Conservation (phyloP, 306 rosid species). For the Quercus berberidifolia region DNA sequence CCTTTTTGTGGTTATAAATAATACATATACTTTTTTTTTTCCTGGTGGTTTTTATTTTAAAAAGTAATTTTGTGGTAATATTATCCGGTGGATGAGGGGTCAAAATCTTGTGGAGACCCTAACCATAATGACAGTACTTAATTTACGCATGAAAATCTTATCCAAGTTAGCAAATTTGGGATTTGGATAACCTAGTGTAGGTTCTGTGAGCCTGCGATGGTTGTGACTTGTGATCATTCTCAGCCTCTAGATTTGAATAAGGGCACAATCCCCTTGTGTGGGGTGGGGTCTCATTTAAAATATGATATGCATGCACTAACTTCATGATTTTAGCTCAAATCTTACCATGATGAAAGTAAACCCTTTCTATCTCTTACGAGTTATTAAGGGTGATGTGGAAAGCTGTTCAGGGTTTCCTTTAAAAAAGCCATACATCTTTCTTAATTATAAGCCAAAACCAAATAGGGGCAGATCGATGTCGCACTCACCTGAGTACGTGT, state of each 20-base stretch:
- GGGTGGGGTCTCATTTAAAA: not conserved
- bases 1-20: slow-evolving; percentile 14
- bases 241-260: not conserved
- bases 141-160: not conserved
- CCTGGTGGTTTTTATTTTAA: too few species aligned
- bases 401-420: not conserved
- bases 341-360: not conserved
- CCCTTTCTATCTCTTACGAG: not conserved
- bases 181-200: slow-evolving; percentile 4
- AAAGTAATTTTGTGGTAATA: slow-evolving; percentile 5
- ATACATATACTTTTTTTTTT: too few species aligned
- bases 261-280: not conserved
- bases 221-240: not conserved
- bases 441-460: slow-evolving; percentile 34
- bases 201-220: not conserved
- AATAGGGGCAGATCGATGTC: slow-evolving; percentile 36
- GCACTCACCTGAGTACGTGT: slow-evolving; percentile 20
- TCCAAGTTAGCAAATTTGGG: slow-evolving; percentile 2
- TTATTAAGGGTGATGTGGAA: not conserved
- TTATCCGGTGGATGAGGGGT: slow-evolving; percentile 36
- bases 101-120: slow-evolving; percentile 39
- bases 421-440: slow-evolving; percentile 26
- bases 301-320: slow-evolving; percentile 3
- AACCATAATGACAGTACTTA: slow-evolving; percentile 25
- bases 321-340: not conserved